Base-by-base conservation (phyloP, 805 yeast species). In the Clavispora carvajalis region DNA sequence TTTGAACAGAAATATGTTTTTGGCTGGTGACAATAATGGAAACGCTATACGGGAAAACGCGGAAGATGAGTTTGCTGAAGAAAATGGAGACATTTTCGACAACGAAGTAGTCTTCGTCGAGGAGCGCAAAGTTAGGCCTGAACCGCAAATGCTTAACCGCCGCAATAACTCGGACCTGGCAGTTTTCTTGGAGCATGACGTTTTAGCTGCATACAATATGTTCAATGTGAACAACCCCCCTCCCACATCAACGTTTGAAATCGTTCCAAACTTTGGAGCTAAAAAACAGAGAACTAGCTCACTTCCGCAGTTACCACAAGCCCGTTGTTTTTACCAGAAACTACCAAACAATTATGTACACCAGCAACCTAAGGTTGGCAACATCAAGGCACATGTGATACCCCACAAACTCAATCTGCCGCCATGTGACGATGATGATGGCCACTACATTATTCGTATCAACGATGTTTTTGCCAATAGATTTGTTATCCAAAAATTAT, bases 391-490 rank as follows among this genome's bases (percentile, higher is more conserved):
- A 2, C 58, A 59, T 33, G 59, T 69, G 9, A 62, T 69, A 7
- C 73, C 73, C 7, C 69, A 60, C 46, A 58, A 59, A 37, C 38
- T 50, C 19, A 45, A 49, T 22, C 40, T 47, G 15, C 61, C 60
- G 1, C 67, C 74, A 29, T 77, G 81, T 51, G 82, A 76, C 52
- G 88, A 82, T 51, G 75, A 77, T 43, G 82, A 84, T 45, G 95
- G 95, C 3, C 89, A 85, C 57, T 84, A 81, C 54, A 74, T 81
- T 36, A 79, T 81, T 11, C 73, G 71, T 36, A 61, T 71, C 8
- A 78, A 80, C 44, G 79, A 80, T 22, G 53, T 60, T 2, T 82
- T 85, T 59, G 87, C 95, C n/a, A 80, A 84, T 54, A 63, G 95
- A 34, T 90, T 84, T 59, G 64, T 73, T 15, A 82, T 90, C 10